These are phyloP conservation scores for Globisporangium lucens DNA, from an alignment of 352 stramenopile species.

Conservation along the genomic window DNA sequence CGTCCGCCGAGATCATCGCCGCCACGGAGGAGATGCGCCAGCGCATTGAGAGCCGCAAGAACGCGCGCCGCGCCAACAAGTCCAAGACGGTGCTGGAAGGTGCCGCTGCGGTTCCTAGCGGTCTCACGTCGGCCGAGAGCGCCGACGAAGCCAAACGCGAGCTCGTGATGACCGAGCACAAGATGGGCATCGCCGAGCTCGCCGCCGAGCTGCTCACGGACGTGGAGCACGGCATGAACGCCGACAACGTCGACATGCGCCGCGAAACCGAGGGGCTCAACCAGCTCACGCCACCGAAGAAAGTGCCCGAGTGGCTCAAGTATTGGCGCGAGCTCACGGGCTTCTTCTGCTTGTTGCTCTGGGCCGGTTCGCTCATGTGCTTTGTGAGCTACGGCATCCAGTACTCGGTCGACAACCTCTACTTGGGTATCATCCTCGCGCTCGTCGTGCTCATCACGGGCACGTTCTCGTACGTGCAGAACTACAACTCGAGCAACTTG, in stretches of 20 bases:
- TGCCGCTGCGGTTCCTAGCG: neutral
- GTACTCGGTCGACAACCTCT: slow-evolving; percentile 45
- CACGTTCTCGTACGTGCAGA: slow-evolving; percentile 67
- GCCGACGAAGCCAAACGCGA: slow-evolving; percentile 36
- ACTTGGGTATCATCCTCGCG: slow-evolving; percentile 45
- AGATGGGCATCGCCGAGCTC: slow-evolving; percentile 43
- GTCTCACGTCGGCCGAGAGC: slow-evolving; percentile 4
- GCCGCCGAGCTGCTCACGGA: slow-evolving; percentile 45
- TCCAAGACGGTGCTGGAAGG: neutral
- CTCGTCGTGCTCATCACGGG: slow-evolving; percentile 46
- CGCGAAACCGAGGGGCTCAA: slow-evolving; percentile 43
- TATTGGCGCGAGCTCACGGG: slow-evolving; percentile 54
- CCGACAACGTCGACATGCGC: slow-evolving; percentile 47
- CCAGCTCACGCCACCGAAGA: slow-evolving; percentile 53
- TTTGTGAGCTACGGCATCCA: slow-evolving; percentile 53
- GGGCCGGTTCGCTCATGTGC: slow-evolving; percentile 46
- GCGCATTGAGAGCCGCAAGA: slow-evolving; percentile 47
- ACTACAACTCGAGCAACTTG: slow-evolving; percentile 71
- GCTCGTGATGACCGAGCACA: slow-evolving; percentile 55
- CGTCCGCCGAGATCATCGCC: slow-evolving; percentile 54
- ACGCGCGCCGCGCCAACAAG: slow-evolving; percentile 30
- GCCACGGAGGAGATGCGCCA: slow-evolving; percentile 54
- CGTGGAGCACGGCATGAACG: slow-evolving; percentile 38
- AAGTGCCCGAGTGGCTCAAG: slow-evolving; percentile 49
- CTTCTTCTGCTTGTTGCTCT: slow-evolving; percentile 57